phyloP scores from a whole-genome alignment of 73 alveolate species.

The Paramecium sonneborni region DNA sequence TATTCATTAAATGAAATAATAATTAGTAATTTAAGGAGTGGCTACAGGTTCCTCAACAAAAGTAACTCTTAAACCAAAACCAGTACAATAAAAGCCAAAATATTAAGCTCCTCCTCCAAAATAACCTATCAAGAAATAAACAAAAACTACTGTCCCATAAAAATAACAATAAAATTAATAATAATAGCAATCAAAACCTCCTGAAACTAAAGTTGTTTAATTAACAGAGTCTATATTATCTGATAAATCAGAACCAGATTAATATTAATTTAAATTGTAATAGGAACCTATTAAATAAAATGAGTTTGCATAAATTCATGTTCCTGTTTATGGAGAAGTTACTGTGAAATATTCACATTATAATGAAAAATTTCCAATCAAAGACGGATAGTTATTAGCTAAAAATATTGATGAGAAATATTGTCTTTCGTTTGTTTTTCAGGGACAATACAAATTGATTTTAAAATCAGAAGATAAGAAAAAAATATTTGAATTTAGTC shows the following conservation, averaged over 20 bases:
- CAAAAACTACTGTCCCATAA: background rate
- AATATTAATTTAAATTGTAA: background rate
- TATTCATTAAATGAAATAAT: background rate
- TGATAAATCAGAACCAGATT: constrained; percentile 19
- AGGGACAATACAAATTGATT: constrained; percentile 52
- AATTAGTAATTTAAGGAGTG: background rate
- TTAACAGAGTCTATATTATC: constrained; percentile 3
- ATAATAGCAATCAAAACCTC: background rate
- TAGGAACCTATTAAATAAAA: constrained; percentile 6
- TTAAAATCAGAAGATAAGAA: constrained; percentile 34
- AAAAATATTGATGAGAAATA: constrained; percentile 56
- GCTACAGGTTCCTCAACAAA: background rate
- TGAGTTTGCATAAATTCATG: constrained; percentile 46
- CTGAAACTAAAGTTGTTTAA: constrained; percentile 4
- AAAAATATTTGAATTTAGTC: background rate
- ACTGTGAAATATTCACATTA: constrained; percentile 52
- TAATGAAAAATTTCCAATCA: constrained; percentile 41
- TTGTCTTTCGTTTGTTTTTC: constrained; percentile 59
- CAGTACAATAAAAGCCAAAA: constrained; percentile 1
- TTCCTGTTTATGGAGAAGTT: constrained; percentile 56
- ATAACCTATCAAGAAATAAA: background rate
- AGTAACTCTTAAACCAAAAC: background rate
- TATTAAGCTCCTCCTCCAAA: background rate
- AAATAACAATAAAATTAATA: background rate
- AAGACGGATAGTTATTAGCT: constrained; percentile 33